Conservation (phyloP, 768 basidiomycete species). For the Russula vinacea region DNA sequence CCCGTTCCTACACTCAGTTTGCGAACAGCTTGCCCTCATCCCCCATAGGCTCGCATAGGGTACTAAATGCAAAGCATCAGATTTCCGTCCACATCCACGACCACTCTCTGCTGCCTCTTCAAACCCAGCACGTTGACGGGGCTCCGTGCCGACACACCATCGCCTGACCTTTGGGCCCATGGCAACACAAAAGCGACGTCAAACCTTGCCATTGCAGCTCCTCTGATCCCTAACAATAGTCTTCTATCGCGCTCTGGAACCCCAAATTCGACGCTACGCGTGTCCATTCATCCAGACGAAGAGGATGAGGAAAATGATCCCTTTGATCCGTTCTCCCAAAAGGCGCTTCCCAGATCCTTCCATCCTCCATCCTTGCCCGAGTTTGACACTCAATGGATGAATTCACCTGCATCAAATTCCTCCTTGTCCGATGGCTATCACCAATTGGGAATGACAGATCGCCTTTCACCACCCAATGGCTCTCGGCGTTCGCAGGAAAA, state of each 20-base stretch:
- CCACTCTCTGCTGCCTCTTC: constrained; percentile 74
- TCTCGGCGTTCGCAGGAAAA: constrained; percentile 28
- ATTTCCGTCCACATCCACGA: constrained; percentile 81
- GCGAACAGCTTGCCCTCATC: constrained; percentile 82
- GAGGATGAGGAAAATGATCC: constrained; percentile 79
- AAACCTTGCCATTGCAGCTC: constrained; percentile 89
- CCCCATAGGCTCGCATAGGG: constrained; percentile 77
- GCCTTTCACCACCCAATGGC: constrained; percentile 18
- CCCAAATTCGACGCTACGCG: constrained; percentile 66
- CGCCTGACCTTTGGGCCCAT: constrained; percentile 88
- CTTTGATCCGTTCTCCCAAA: constrained; percentile 70
- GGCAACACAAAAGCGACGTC: constrained; percentile 63
- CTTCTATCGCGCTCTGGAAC: constrained; percentile 54
- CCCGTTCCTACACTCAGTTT: constrained; percentile 58
- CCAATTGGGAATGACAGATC: constrained; percentile 28
- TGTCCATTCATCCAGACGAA: constrained; percentile 56
- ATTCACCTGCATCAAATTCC: constrained; percentile 51
- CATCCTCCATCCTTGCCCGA: constrained; percentile 62
- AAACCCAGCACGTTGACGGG: constrained; percentile 50
- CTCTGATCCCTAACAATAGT: constrained; percentile 71
- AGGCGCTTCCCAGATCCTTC: constrained; percentile 52
- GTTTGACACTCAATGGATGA: constrained; percentile 56
- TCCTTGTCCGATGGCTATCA: constrained; percentile 52
- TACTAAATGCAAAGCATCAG: constrained; percentile 84
- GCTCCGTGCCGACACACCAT: constrained; percentile 74